These are phyloP conservation scores for Coniella vitis DNA, from an alignment of 2,329 filamentous ascomycete species.

Conservation along the genomic window DNA sequence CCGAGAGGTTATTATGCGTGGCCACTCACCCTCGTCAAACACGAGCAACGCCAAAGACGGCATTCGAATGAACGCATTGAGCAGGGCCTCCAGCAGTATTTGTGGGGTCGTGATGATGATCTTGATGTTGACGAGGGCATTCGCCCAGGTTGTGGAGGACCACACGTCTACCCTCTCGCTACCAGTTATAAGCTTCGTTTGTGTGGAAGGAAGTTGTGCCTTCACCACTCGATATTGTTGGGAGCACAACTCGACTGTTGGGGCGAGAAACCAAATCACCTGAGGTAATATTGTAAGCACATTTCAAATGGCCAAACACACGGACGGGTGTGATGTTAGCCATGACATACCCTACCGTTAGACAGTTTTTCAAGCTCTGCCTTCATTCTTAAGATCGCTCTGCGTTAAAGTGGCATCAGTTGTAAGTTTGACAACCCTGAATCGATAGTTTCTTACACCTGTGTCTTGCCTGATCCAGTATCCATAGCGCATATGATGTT, in stretches of 20 bases:
- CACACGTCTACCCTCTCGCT: constrained; percentile 66
- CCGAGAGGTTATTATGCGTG: too few species aligned
- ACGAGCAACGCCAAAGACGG: constrained; percentile 59
- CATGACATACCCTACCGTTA: constrained; percentile 43
- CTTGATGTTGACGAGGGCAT: constrained; percentile 54
- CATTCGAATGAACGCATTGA: constrained; percentile 66
- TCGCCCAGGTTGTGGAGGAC: constrained; percentile 61
- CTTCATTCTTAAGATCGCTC: constrained; percentile 61
- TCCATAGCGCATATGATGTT: constrained; percentile 77
- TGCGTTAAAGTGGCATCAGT: constrained; percentile 23
- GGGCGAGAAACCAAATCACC: constrained; percentile 68
- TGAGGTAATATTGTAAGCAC: constrained; percentile 23
- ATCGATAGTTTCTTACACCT: constrained; percentile 48
- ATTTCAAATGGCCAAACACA: too few species aligned
- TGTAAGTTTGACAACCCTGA: not conserved
- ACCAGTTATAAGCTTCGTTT: constrained; percentile 59
- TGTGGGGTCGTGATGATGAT: constrained; percentile 76
- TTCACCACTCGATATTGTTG: constrained; percentile 60
- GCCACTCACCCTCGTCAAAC: constrained; percentile 70
- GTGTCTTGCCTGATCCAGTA: constrained; percentile 72
- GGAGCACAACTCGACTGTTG: constrained; percentile 58
- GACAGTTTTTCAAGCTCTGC: constrained; percentile 52
- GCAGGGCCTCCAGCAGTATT: constrained; percentile 66
- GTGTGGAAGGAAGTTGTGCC: constrained; percentile 51
- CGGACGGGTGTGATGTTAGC: not conserved